Base-by-base conservation (phyloP, 148 eudicot species). In the Nepenthes gracilis region DNA sequence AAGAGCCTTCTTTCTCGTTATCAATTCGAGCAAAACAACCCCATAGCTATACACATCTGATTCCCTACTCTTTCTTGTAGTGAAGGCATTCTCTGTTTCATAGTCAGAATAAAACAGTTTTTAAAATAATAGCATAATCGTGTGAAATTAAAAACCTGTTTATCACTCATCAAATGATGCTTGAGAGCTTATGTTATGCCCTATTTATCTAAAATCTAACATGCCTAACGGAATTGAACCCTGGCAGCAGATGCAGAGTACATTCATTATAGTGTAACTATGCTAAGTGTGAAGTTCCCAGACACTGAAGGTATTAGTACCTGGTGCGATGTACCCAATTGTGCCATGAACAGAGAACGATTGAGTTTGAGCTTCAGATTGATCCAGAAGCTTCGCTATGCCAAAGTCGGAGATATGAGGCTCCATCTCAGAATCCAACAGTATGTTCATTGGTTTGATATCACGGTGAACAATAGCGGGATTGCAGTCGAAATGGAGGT, bases 401-500 rank as follows among this genome's bases (percentile, higher is more conserved):
- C 97, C 97, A 57, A 86, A 90, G 72, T 90, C 97, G 34, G 97
- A 84, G 60, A 90, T 84, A 63, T 84, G 97, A 77, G 97, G 86
- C 69, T 84, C 97, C 86, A 90, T 66, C 0, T 90, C 88, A 4
- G 81, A 68, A 64, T 90, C 91, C 59, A 90, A 65, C 51, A 90
- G 84, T 14, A 90, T 84, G 59, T 90, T 90, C 72, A 62, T 84
- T 12, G 91, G 83, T 57, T 86, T 86, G 51, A 90, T 84, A 62
- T 90, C 95, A 7, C 88, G 80, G 75, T 86, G 97, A 58, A 90
- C 63, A 64, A 90, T 81, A 49, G 75, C 59, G 69, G 97, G 97
- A 71, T 72, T 74, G 70, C 85, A 74, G 66, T 90, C 95, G 51
- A 84, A 78, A 58, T 90, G 97, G 47, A 90, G 88, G 74, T 90